Conservation (phyloP, 352 stramenopile species). For the Globisporangium cystogenes region DNA sequence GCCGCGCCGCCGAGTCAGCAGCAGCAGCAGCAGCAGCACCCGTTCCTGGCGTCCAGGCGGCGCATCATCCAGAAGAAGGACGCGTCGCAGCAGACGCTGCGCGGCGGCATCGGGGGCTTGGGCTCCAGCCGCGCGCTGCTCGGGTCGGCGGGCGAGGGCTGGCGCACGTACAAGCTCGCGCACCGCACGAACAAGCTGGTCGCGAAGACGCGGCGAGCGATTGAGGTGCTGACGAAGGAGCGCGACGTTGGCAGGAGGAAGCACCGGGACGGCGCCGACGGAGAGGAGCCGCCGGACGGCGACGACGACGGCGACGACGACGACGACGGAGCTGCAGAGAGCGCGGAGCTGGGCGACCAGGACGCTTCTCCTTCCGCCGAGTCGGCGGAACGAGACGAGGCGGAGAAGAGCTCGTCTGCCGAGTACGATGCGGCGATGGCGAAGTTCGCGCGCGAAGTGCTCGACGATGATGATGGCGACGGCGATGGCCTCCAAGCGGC, state of each 20-base stretch:
- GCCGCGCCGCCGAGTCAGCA: not conserved
- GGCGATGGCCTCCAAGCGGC: too few species aligned
- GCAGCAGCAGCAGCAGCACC: conserved; percentile 2
- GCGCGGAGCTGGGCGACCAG: not conserved
- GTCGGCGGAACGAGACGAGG: not conserved
- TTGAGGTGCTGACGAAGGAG: conserved; percentile 24
- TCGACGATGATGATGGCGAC: conserved; percentile 25
- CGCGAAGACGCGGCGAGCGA: conserved; percentile 45
- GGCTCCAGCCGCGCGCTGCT: conserved; percentile 2
- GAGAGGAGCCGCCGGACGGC: not conserved
- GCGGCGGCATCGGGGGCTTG: not conserved
- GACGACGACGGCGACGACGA: conserved; percentile 1
- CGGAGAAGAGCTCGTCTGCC: not conserved
- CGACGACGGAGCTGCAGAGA: not conserved
- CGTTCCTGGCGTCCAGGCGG: conserved; percentile 6
- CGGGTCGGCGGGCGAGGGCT: conserved; percentile 20
- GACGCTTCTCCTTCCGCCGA: conserved; percentile 1
- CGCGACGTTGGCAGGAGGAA: conserved; percentile 12
- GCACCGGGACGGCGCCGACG: not conserved
- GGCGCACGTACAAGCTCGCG: conserved; percentile 58
- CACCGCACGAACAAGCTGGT: conserved; percentile 57
- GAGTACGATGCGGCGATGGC: conserved; percentile 7
- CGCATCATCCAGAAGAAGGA: conserved; percentile 14
- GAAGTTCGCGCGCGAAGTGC: conserved; percentile 45
- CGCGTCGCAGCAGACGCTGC: conserved; percentile 3